Evolutionary conservation across 129 eudicot species (phyloP).

Genomic region (Helianthus annuus): HanXRQr2.0-SUNRISE NC_035448.2:185641609-185642108

Average conservation of each 20-base stretch:
- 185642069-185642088: neutral
- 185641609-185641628: neutral
- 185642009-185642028: neutral
- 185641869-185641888: slow-evolving; percentile 65
- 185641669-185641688: neutral
- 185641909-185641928: slow-evolving; percentile 62
- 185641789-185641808: slow-evolving; percentile 48
- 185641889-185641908: slow-evolving; percentile 60
- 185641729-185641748: slow-evolving; percentile 60
- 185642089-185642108: neutral
- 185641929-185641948: slow-evolving; percentile 62
- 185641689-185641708: slow-evolving; percentile 51
- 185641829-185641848: slow-evolving; percentile 73
- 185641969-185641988: neutral
- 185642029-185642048: neutral
- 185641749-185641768: slow-evolving; percentile 56
- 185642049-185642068: neutral
- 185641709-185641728: slow-evolving; percentile 73
- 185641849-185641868: slow-evolving; percentile 56
- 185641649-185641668: neutral
- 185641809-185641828: slow-evolving; percentile 64
- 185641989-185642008: neutral
- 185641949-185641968: slow-evolving; percentile 35
- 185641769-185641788: slow-evolving; percentile 69
- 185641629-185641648: neutral